These are phyloP conservation scores for Candida vartiovaarae DNA, from an alignment of 805 yeast species.

Conservation along the genomic window DNA sequence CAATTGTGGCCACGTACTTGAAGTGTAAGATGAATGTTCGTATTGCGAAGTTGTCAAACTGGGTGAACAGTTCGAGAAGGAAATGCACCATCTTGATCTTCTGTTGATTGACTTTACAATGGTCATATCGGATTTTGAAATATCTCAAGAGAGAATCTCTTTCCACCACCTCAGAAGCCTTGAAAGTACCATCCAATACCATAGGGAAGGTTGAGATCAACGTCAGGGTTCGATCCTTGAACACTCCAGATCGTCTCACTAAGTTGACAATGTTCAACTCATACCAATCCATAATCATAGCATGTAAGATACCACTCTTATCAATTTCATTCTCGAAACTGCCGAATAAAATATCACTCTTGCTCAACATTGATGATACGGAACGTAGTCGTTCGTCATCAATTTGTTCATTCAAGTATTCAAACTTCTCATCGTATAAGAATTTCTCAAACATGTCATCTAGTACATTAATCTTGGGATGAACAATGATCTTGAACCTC, in stretches of 20 bases:
- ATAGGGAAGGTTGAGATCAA: conserved; percentile 5
- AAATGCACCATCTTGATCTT: conserved; percentile 10
- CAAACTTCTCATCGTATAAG: conserved; percentile 5
- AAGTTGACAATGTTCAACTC: conserved; percentile 1
- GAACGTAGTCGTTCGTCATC: not conserved
- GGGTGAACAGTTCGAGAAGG: conserved; percentile 4
- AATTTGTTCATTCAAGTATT: not conserved
- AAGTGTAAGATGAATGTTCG: conserved; percentile 6
- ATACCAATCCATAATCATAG: conserved; percentile 13
- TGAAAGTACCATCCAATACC: conserved; percentile 2
- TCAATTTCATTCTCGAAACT: conserved; percentile 2
- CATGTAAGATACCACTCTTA: conserved; percentile 1
- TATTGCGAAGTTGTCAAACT: conserved; percentile 3
- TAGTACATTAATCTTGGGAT: conserved; percentile 3
- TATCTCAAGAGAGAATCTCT: conserved; percentile 4
- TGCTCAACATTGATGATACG: conserved; percentile 7
- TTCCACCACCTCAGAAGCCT: not conserved
- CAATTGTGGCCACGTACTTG: conserved; percentile 11
- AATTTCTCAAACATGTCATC: conserved; percentile 7
- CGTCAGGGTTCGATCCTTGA: not conserved
- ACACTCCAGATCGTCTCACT: not conserved
- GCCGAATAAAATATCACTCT: conserved; percentile 10
- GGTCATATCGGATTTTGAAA: conserved; percentile 2
- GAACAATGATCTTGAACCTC: conserved; percentile 2
- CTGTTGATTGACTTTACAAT: not conserved